Base-by-base conservation (phyloP, 1,284 basidiomycete species). In the Ustilago bromivora region DNA sequence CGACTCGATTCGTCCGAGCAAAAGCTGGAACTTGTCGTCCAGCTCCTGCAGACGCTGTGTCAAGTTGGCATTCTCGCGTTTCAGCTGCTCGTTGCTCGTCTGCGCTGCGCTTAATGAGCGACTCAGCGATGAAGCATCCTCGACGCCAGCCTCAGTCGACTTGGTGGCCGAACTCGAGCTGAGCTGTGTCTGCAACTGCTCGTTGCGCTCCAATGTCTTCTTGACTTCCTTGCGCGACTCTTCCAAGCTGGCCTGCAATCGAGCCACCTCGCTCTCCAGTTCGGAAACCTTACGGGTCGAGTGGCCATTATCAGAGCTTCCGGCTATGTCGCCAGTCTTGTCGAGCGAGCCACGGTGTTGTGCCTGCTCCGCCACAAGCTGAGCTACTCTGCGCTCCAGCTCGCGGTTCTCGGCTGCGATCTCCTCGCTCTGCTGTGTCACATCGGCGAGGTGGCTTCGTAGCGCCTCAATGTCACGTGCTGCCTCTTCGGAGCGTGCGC, bases 401-500 rank as follows among this genome's bases (percentile, higher is more conserved):
- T 83, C 81, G 54, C 82, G 78, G 65, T 83, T 83, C 69, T 83
- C 82, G 17, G 75, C 71, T 0, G 78, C 71, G 13, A 79, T 66
- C 69, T 80, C 81, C 54, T 83, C 81, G 71, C 72, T 76, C 72
- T 82, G 76, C 55, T 74, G 70, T 52, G 82, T 78, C 53, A 84
- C 69, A 36, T 78, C 77, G 3, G 68, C 77, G 7, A 82, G 74
- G 17, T 80, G 75, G 35, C 67, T 80, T 40, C 79, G 72, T 19
- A 82, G 67, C 43, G 79, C 81, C 63, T 82, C 81, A 43, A 82
- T 79, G 61, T 82, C 81, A 23, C 74, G 66, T 3, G 74, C 79
- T 34, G 79, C 81, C 55, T 82, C 82, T 47, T 74, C 76, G 11
- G 67, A 71, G 31, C 75, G 66, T 28, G 69, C 70, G 13, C 61